Percentiles rank a stretch among this genome's conserved stretches.
These are phyloP conservation scores for Nothophaeocryptopus gaeumannii DNA, from an alignment of 2,329 filamentous ascomycete species.

Conservation along the genomic window DNA sequence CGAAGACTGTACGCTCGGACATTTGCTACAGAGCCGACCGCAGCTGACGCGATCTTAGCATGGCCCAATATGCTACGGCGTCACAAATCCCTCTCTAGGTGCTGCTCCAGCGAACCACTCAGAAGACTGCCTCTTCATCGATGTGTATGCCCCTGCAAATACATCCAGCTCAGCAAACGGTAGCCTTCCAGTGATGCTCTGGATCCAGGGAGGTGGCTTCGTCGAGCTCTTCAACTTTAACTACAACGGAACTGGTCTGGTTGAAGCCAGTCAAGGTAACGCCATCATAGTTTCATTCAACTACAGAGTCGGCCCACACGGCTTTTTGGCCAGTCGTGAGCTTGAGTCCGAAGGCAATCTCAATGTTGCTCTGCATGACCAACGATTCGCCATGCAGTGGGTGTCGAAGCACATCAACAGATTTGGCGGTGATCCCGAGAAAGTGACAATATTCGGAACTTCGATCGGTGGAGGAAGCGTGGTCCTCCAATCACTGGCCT, in stretches of 20 bases:
- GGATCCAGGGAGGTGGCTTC: slow-evolving; percentile 45
- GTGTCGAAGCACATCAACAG: slow-evolving; percentile 19
- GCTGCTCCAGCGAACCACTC: slow-evolving; percentile 26
- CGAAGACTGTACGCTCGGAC: background rate
- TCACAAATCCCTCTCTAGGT: background rate
- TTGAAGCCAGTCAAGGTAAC: slow-evolving; percentile 45
- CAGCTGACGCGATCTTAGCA: background rate
- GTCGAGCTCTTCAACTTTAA: slow-evolving; percentile 33
- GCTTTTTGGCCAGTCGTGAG: slow-evolving; percentile 56
- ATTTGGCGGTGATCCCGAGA: slow-evolving; percentile 23
- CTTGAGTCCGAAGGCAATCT: slow-evolving; percentile 30
- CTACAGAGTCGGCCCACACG: slow-evolving; percentile 69
- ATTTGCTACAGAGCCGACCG: no score
- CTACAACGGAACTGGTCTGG: slow-evolving; percentile 40
- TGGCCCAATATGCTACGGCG: background rate
- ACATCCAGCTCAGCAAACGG: slow-evolving; percentile 52
- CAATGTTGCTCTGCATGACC: slow-evolving; percentile 32
- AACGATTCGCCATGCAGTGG: slow-evolving; percentile 35
- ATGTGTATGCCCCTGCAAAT: slow-evolving; percentile 58
- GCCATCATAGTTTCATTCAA: slow-evolving; percentile 69
- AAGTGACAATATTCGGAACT: slow-evolving; percentile 47
- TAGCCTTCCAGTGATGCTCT: slow-evolving; percentile 46
- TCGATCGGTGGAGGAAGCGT: slow-evolving; percentile 65
- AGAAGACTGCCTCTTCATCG: slow-evolving; percentile 66
- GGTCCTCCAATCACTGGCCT: slow-evolving; percentile 56